Evolutionary conservation across 805 yeast species (phyloP).

Genomic region (Ogataea corticis): DNA sequence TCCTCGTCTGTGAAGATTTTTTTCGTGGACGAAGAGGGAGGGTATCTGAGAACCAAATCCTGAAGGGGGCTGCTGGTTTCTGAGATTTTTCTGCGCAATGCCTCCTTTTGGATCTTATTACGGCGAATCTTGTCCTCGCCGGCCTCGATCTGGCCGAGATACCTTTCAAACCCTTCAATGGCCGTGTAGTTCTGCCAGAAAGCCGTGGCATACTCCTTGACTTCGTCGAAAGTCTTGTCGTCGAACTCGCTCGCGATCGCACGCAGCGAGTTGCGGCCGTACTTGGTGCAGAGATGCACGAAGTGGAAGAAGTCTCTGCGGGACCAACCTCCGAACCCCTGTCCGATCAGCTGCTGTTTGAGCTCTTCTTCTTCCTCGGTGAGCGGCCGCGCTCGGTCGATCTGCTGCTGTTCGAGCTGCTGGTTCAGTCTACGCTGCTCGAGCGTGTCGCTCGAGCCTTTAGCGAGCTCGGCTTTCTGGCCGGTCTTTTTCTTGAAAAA

Average conservation of each 20-base stretch:
- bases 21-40: constrained; percentile 57
- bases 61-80: constrained; percentile 69
- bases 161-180: constrained; percentile 88
- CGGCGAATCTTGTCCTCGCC: constrained; percentile 84
- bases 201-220: constrained; percentile 68
- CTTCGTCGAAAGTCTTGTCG: constrained; percentile 78
- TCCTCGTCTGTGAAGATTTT: constrained; percentile 83
- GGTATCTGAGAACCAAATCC: constrained; percentile 69
- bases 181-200: constrained; percentile 81
- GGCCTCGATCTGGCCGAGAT: constrained; percentile 73
- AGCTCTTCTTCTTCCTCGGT: constrained; percentile 77
- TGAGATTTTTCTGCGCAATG: constrained; percentile 72
- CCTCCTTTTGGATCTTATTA: constrained; percentile 69
- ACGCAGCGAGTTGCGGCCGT: constrained; percentile 74
- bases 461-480: constrained; percentile 62
- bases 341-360: constrained; percentile 55
- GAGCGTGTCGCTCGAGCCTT: constrained; percentile 43
- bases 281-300: constrained; percentile 68
- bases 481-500: constrained; percentile 69
- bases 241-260: constrained; percentile 79
- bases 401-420: constrained; percentile 64
- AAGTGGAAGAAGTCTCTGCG: constrained; percentile 86
- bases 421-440: constrained; percentile 26
- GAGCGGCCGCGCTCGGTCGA: constrained; percentile 74
- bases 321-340: constrained; percentile 83